Conservation (phyloP, 2,329 filamentous ascomycete species). For the Apiospora kogelbergensis region DNA sequence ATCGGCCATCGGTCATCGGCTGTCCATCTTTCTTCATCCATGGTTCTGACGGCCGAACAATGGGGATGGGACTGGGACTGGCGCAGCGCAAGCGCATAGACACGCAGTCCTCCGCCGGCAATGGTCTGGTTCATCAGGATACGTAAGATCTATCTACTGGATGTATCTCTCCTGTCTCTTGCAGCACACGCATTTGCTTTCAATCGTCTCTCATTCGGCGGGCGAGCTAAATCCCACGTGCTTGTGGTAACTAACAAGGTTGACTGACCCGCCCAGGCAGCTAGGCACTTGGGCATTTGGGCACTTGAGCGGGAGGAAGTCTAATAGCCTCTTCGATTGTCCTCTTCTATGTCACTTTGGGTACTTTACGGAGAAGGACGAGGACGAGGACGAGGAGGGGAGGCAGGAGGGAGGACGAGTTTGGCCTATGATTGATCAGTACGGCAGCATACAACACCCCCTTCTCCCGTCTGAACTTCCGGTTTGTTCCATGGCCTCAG, state of each 20-base stretch:
- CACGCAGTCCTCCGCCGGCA: background rate
- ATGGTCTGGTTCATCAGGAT: background rate
- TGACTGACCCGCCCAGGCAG: background rate
- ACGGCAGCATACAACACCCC: background rate
- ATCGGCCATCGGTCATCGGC: background rate
- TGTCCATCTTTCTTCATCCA: background rate
- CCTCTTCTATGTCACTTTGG: too few species aligned
- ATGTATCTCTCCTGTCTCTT: background rate
- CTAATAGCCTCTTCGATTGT: too few species aligned
- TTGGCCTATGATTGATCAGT: too few species aligned
- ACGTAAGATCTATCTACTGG: background rate
- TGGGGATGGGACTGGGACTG: background rate
- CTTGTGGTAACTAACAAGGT: background rate
- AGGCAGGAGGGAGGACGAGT: too few species aligned
- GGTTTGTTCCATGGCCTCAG: background rate
- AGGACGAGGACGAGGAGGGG: too few species aligned
- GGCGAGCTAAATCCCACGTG: constrained; percentile 6
- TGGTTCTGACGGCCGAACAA: background rate
- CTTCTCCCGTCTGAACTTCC: background rate
- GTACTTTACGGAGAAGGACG: too few species aligned
- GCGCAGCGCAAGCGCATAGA: background rate
- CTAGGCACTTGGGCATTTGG: background rate
- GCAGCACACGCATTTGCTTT: background rate
- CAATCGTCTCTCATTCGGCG: background rate
- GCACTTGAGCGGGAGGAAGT: background rate